Evolutionary conservation across 352 stramenopile species (phyloP).

Genomic region (Pythium phragmiticola): DNA sequence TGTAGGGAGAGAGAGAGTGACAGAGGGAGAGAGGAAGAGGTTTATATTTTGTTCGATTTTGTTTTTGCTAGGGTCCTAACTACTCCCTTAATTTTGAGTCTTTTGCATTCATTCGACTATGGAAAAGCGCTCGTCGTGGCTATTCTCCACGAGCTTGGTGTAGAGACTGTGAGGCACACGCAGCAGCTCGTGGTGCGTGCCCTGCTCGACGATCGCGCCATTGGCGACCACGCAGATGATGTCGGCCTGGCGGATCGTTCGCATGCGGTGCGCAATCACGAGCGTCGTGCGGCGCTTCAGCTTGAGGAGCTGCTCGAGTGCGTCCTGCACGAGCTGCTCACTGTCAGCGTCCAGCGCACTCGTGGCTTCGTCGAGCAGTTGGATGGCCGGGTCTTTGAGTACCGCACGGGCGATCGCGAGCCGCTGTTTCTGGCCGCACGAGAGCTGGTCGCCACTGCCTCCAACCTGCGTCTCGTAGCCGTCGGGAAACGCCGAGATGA

Average conservation of each 20-base stretch:
- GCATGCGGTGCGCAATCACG: conserved; percentile 93
- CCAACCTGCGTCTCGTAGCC: conserved; percentile 92
- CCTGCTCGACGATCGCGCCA: conserved; percentile 89
- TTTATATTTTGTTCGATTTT: conserved; percentile 1
- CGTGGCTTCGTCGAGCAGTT: conserved; percentile 92
- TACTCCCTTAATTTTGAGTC: conserved; percentile 1
- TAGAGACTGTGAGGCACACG: conserved; percentile 20
- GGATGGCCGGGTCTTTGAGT: conserved; percentile 78
- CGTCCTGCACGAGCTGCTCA: conserved; percentile 85
- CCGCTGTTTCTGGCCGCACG: conserved; percentile 65
- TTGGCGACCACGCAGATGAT: conserved; percentile 94
- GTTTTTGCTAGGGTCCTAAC: background rate
- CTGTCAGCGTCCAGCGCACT: conserved; percentile 82
- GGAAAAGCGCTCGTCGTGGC: conserved; percentile 19
- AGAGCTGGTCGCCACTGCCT: conserved; percentile 83
- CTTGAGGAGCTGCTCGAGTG: conserved; percentile 57
- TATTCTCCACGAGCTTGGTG: conserved; percentile 25
- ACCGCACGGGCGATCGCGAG: conserved; percentile 93
- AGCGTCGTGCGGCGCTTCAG: conserved; percentile 81
- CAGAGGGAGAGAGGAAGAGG: background rate
- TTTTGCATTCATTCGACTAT: conserved; percentile 3
- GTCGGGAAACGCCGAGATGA: conserved; percentile 90
- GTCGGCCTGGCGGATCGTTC: conserved; percentile 92
- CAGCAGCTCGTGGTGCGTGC: conserved; percentile 91
- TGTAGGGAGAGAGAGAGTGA: conserved; percentile 11